Evolutionary conservation across 2,329 filamentous ascomycete genomes (phyloP), one percentile per base, ranked within the genome.

Genomic region (Arachnopeziza araneosa): DNA sequence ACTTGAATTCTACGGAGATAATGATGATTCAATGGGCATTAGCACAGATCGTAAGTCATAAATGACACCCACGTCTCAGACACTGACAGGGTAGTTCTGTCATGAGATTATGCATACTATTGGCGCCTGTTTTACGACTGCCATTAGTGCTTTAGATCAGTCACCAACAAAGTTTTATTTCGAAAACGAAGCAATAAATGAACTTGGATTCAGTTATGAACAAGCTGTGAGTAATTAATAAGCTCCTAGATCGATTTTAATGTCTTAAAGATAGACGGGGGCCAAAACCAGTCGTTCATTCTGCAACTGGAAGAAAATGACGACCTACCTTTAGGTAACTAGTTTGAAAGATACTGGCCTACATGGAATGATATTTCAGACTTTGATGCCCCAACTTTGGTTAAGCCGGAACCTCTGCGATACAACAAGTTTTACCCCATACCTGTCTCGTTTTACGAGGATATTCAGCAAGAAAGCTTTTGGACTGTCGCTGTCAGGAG

Each of bases 381-480:
- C 17, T 17, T 3, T 12, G 50, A 59, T 17, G 21, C 4, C 19
- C 9, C 26, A 3, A 10, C 61, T 2, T 53, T 68, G 12, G 54
- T 21, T 1, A 24, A 61, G 22, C 66, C 66, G 0, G 58, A 32
- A 0, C 57, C 63, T 5, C 21, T 24, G 1, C 22, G 49, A 4
- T 49, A 54, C 10, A 54, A 63, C 17, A 60, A 62, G 2, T 50
- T 24, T 10, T 66, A 56, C 23, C 66, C 64, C 1, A 59, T 67
- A 4, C 62, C 62, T 6, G 54, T 61, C 6, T 57, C 61, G 1
- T 64, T 64, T 17, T 66, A 64, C 26, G 52, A 66, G 53, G 65
- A 67, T 10, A 59, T 65, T 1, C 63, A 66, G 17, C 66, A 68
- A 52, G 60, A 64, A 14, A 53, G 58, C 1, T 69, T 69, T 24